Evolutionary conservation across 2,329 filamentous ascomycete genomes (phyloP).

Genomic region (Diplodia sapinea): DNA sequence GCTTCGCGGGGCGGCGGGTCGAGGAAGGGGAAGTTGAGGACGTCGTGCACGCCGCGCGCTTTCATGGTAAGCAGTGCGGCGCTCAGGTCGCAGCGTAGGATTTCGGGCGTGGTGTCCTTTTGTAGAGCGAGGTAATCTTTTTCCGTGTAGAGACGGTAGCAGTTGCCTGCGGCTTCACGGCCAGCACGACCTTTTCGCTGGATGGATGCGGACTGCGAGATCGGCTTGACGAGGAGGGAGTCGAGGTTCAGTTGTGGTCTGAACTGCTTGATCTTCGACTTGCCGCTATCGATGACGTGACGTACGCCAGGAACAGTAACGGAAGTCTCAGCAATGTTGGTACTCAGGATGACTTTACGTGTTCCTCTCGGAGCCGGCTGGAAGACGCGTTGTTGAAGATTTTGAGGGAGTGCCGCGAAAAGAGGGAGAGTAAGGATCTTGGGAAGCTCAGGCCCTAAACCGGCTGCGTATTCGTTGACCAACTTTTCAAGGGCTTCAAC

Average conservation of each 20-base stretch:
- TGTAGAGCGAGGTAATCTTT: constrained; percentile 72
- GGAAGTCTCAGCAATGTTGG: constrained; percentile 98
- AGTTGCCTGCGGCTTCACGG: constrained; percentile 88
- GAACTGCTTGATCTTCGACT: constrained; percentile 93
- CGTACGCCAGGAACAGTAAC: constrained; percentile 93
- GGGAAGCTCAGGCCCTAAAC: constrained; percentile 75
- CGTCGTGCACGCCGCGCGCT: constrained; percentile 81
- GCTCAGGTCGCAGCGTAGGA: constrained; percentile 85
- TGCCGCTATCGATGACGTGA: constrained; percentile 90
- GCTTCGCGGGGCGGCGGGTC: constrained; percentile 78
- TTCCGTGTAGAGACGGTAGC: constrained; percentile 87
- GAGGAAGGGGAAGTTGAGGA: constrained; percentile 82
- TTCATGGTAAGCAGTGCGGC: constrained; percentile 92
- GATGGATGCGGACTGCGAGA: constrained; percentile 91
- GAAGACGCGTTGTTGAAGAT: constrained; percentile 86
- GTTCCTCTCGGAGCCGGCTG: constrained; percentile 74
- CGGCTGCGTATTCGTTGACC: constrained; percentile 77
- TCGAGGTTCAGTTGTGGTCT: constrained; percentile 84
- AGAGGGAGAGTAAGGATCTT: constrained; percentile 76
- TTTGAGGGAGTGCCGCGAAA: constrained; percentile 87
- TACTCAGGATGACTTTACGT: constrained; percentile 88
- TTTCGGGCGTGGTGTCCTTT: constrained; percentile 82
- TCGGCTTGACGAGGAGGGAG: constrained; percentile 85
- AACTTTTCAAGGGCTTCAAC: constrained; percentile 82
- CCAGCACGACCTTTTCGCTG: constrained; percentile 92